Base-by-base conservation (phyloP, 1,284 basidiomycete genomes). In the Trametes pubescens region DNA sequence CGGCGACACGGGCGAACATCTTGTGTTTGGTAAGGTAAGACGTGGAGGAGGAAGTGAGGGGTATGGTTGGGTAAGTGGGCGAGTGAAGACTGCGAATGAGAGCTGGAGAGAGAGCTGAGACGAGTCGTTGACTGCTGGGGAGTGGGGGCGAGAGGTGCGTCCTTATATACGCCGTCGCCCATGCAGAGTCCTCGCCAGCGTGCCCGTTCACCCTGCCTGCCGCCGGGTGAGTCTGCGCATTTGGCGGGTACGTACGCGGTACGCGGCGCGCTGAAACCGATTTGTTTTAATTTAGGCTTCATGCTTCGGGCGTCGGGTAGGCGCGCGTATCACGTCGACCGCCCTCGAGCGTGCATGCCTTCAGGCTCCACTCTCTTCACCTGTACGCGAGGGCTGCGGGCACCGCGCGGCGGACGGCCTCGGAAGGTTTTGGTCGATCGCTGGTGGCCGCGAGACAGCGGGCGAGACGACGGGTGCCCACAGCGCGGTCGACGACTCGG, bases 1-100 rank as follows among this genome's bases (percentile, higher is more conserved):
- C 60, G 29, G 57, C 59, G 43, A 64, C 13, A 34, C 59, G 60
- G 37, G 64, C 51, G 61, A 65, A 65, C 57, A 66, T 65, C 57
- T 51, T 35, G 22, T 11, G 4, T 14, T 14, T 48, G 11, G 16
- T 24, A 18, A 14, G 16, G 37, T 51, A 35, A 32, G 29, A 18
- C 18, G 34, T 16, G 29, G 22, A 16, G 14, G 43, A 46, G 46
- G 21, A 6, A 34, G 29, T 32, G 22, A 5, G 34, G 24, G n/a
- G 52, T 59, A 34, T 32, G 51, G 55, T 40, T 14, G 24, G 57
- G 16, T n/a, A 22, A 32, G 38, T 8, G 13, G 9, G 38, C 29
- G 57, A 40, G 46, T 37, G 47, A 11, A 52, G 32, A 43, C 40
- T 43, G 40, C 40, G 40, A 43, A n/a, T 13, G 40, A 43, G 56